Percentiles rank a stretch among this genome's conserved stretches.
Conservation (phyloP, 768 basidiomycete genomes). For the Postia placenta region DNA sequence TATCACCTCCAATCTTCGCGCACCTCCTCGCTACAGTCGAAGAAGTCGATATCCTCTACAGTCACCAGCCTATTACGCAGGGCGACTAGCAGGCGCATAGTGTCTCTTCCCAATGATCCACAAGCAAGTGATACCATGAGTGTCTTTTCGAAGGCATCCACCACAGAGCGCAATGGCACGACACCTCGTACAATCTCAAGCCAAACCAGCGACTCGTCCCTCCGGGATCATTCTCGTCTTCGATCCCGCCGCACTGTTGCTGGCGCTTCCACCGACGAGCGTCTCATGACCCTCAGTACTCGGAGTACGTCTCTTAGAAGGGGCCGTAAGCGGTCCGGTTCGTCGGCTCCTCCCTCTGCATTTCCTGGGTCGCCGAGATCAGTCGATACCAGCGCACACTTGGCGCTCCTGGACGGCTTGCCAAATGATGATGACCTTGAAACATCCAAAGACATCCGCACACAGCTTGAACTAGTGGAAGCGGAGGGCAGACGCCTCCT, state of each 20-base stretch:
- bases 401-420: constrained; percentile 29
- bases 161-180: constrained; percentile 9
- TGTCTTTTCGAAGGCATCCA: constrained; percentile 21
- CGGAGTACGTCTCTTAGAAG: constrained; percentile 12
- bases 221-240: constrained; percentile 1
- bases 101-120: constrained; percentile 15
- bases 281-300: too few species aligned
- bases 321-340: constrained; percentile 18
- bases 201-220: constrained; percentile 41
- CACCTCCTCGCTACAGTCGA: constrained; percentile 24
- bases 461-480: constrained; percentile 64
- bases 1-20: constrained; percentile 17
- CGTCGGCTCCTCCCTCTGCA: constrained; percentile 28
- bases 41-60: constrained; percentile 27
- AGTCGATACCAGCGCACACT: constrained; percentile 15
- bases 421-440: constrained; percentile 53
- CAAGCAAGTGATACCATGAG: constrained; percentile 22
- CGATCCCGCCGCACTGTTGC: too few species aligned
- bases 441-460: constrained; percentile 56
- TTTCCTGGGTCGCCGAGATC: constrained; percentile 18
- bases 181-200: constrained; percentile 31
- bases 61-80: constrained; percentile 30
- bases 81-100: constrained; percentile 23
- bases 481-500: constrained; percentile 64
- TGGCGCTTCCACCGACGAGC: too few species aligned